Evolutionary conservation across 2,329 filamentous ascomycete species (phyloP).

Genomic region (Beauveria medogensis): DNA sequence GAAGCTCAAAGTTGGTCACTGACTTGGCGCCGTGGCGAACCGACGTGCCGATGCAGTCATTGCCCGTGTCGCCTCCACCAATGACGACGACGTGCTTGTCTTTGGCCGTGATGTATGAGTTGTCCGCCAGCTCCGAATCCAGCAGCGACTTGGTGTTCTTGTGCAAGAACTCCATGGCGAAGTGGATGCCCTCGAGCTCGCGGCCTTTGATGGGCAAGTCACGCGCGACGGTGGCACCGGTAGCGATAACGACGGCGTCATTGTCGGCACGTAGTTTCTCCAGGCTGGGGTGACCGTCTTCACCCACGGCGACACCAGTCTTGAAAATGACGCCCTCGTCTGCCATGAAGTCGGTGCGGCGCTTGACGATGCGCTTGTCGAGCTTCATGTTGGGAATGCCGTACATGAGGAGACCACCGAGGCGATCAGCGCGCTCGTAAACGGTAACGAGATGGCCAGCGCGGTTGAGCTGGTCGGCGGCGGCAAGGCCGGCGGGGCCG

Average conservation of each 20-base stretch:
- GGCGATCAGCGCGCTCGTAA: conserved; percentile 85
- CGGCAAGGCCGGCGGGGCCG: conserved; percentile 82
- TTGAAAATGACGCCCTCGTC: conserved; percentile 79
- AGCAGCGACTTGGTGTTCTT: conserved; percentile 96
- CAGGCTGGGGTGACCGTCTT: conserved; percentile 55
- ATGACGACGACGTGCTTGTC: conserved; percentile 95
- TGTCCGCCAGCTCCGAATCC: conserved; percentile 78
- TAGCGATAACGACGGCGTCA: conserved; percentile 83
- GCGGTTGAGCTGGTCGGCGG: conserved; percentile 89
- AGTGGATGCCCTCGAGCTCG: conserved; percentile 84
- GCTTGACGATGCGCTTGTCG: conserved; percentile 94
- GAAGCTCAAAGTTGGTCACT: conserved; percentile 90
- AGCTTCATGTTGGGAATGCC: conserved; percentile 99
- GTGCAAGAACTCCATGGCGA: conserved; percentile 95
- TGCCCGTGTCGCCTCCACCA: conserved; percentile 94
- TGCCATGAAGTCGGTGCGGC: conserved; percentile 90
- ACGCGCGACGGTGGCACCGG: conserved; percentile 85
- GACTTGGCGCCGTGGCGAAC: conserved; percentile 93
- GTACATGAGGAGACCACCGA: conserved; percentile 93
- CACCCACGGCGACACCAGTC: conserved; percentile 68
- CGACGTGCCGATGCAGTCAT: conserved; percentile 95
- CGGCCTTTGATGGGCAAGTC: conserved; percentile 87
- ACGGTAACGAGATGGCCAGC: conserved; percentile 83
- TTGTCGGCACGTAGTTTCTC: conserved; percentile 64
- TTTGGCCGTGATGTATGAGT: conserved; percentile 86